Conservation (phyloP, 2,329 filamentous ascomycete genomes). For the Epichloe amarillans region DNA sequence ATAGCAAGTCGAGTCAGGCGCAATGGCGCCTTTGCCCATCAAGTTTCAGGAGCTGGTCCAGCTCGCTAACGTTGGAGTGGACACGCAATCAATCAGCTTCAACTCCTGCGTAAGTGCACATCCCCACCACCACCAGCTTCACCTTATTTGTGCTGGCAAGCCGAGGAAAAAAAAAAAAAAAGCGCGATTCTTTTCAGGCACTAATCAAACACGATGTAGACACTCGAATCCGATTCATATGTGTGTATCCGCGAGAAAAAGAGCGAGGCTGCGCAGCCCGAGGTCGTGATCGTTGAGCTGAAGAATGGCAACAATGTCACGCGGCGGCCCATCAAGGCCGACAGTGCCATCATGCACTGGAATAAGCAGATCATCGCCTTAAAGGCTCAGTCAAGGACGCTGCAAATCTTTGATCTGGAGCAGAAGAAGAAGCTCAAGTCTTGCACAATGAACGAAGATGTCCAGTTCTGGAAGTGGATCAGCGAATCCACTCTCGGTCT, state of each 20-base stretch:
- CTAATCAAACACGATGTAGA: conserved; percentile 37
- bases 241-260: conserved; percentile 95
- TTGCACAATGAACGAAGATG: conserved; percentile 89
- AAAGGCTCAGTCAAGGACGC: conserved; percentile 83
- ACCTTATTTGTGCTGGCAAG: neutral
- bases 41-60: conserved; percentile 87
- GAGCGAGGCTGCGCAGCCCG: conserved; percentile 67
- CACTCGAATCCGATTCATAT: conserved; percentile 92
- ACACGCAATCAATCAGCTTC: conserved; percentile 52
- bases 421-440: conserved; percentile 95
- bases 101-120: conserved; percentile 52
- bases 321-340: conserved; percentile 90
- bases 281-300: conserved; percentile 95
- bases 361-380: conserved; percentile 89
- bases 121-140: neutral
- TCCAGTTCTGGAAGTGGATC: conserved; percentile 99
- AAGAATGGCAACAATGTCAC: conserved; percentile 96
- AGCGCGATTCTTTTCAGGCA: neutral
- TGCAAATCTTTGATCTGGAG: conserved; percentile 94
- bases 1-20: conserved; percentile 16
- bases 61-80: conserved; percentile 35
- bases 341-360: conserved; percentile 99
- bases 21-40: conserved; percentile 66
- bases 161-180: neutral
- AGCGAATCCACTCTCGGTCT: conserved; percentile 78